Evolutionary conservation across 441 rosid genomes (phyloP).

Genomic region (Manihot esculenta): DNA sequence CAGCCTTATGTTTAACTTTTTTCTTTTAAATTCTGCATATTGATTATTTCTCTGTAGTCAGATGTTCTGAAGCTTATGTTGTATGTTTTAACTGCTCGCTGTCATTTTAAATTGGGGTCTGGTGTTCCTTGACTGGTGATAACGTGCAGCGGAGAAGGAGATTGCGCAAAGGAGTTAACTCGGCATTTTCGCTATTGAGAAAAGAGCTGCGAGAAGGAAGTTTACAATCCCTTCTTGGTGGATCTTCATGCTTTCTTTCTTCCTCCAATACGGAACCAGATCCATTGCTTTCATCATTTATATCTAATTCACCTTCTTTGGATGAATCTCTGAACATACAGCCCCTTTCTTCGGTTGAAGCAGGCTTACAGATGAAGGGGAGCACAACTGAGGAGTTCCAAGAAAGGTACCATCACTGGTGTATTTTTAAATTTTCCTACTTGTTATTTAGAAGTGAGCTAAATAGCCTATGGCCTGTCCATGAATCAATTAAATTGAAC

Average conservation of each 20-base stretch:
- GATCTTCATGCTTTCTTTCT: slow-evolving; percentile 44
- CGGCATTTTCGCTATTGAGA: slow-evolving; percentile 59
- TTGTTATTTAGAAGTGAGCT: background rate
- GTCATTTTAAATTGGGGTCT: background rate
- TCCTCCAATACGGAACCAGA: slow-evolving; percentile 67
- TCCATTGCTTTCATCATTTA: slow-evolving; percentile 68
- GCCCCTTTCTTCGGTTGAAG: slow-evolving; percentile 34
- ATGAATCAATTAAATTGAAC: background rate
- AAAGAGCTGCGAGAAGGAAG: slow-evolving; percentile 67
- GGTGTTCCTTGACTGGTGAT: slow-evolving; percentile 53
- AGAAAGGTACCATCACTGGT: slow-evolving; percentile 37
- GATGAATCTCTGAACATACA: slow-evolving; percentile 38
- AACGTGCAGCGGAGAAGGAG: slow-evolving; percentile 78
- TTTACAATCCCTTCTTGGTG: slow-evolving; percentile 61
- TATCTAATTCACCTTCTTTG: slow-evolving; percentile 39
- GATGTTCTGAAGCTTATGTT: background rate
- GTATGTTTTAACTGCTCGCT: background rate
- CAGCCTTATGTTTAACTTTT: background rate
- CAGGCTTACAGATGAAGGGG: slow-evolving; percentile 29
- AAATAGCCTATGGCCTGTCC: background rate
- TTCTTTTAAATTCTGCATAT: background rate
- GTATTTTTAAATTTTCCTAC: background rate
- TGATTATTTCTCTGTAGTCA: background rate
- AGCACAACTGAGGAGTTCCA: slow-evolving; percentile 31
- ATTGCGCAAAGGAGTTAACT: slow-evolving; percentile 55